Base-by-base conservation (phyloP, 164 flowering plant species). In the Liquidambar formosana region DNA sequence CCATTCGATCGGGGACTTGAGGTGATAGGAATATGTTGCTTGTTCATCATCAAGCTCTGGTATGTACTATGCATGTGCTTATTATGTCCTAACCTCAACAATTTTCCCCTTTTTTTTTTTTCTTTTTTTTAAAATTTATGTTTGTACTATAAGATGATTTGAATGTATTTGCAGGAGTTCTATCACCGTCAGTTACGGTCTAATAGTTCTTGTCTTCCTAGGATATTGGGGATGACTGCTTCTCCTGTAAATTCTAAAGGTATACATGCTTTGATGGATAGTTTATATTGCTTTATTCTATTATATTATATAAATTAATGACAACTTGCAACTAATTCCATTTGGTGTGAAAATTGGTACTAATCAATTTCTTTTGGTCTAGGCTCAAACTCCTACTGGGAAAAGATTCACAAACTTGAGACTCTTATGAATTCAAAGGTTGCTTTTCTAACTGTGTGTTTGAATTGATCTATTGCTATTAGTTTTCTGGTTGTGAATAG, bases 221-320 rank as follows among this genome's bases (percentile, higher is more conserved):
- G 90, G 75, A 87, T 93, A 71, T 83, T 93, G 73, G 98, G 98
- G 38, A 85, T 93, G 96, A 93, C 98, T 68, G 98, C 97, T 26
- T 93, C 97, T 21, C 96, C 84, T 0, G 75, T 93, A n/a, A 89
- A 91, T 68, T 65, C 91, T 19, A 90, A 91, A 80, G 93, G 98
- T 88, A 70, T 26, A 10, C 12, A 18, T 46, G n/a, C 61, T 51
- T 44, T 28, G 22, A 11, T 58, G 8, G 1, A 22, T 65, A 4
- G 51, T 63, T 25, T 19, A n/a, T 47, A 15, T 18, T 10, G 44
- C 2, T 44, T 46, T 52, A 10, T 54, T 43, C n/a, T n/a, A n/a
- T n/a, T n/a, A n/a, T n/a, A n/a, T n/a, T n/a, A n/a, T n/a, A n/a
- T n/a, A n/a, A n/a, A n/a, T n/a, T n/a, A n/a, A 33, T 33, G 41